These are phyloP conservation scores for Sphagnum magellanicum DNA, from an alignment of 228 moss, liverwort and hornwort species.

Conservation along the genomic window DNA sequence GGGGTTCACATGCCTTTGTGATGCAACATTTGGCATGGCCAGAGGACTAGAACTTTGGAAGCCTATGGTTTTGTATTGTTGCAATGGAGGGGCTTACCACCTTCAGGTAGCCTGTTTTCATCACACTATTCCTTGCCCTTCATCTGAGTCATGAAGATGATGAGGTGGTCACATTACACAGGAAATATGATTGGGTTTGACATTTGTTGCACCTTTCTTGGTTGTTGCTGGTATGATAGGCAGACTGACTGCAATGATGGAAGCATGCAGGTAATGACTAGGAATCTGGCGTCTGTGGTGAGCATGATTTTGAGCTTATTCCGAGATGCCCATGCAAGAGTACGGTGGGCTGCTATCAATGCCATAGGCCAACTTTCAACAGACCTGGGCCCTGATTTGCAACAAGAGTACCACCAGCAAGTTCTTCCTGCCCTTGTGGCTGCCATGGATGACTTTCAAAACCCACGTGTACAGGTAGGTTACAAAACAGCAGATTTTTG, in stretches of 20 bases:
- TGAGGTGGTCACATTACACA: too few species aligned
- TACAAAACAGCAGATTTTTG: not conserved
- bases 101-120: too few species aligned
- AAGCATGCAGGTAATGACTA: constrained; percentile 80
- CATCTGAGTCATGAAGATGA: too few species aligned
- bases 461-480: constrained; percentile 90
- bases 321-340: constrained; percentile 87
- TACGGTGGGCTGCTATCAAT: constrained; percentile 98
- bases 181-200: too few species aligned
- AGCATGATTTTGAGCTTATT: constrained; percentile 85
- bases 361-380: constrained; percentile 98
- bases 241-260: not conserved
- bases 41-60: too few species aligned
- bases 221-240: too few species aligned
- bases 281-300: constrained; percentile 79
- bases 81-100: too few species aligned
- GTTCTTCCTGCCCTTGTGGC: constrained; percentile 93
- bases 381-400: constrained; percentile 90
- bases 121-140: too few species aligned
- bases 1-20: too few species aligned
- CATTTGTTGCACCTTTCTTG: too few species aligned
- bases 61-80: too few species aligned
- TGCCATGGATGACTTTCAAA: constrained; percentile 98
- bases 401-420: constrained; percentile 95
- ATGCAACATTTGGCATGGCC: too few species aligned